A percentile compares a stretch with the other conserved stretches of the same genome.
Conservation (phyloP, 2,329 filamentous ascomycete genomes). For the Trichoderma cornu-damae region DNA sequence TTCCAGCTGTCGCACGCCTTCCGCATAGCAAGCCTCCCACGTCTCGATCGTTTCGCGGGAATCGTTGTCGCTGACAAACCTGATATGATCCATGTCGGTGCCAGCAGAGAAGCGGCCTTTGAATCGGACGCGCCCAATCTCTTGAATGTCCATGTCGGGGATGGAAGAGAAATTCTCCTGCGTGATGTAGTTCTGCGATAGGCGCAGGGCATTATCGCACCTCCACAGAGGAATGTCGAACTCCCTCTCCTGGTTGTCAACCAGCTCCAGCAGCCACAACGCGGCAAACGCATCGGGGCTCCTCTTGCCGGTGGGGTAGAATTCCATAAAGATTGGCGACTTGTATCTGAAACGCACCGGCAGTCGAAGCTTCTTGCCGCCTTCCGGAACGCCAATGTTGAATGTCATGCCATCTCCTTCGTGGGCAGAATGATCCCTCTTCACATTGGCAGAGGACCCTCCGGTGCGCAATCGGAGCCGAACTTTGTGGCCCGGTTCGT, state of each 20-base stretch:
- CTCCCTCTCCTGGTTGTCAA: conserved; percentile 70
- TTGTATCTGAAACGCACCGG: conserved; percentile 89
- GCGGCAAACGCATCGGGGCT: conserved; percentile 69
- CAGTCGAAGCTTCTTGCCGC: conserved; percentile 55
- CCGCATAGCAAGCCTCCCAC: conserved; percentile 86
- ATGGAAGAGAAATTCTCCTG: conserved; percentile 65
- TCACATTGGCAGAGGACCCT: conserved; percentile 69
- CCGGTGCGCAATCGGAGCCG: conserved; percentile 79
- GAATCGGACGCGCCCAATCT: conserved; percentile 79
- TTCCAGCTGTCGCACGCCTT: conserved; percentile 70
- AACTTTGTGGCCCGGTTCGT: conserved; percentile 59
- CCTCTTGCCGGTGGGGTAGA: conserved; percentile 65
- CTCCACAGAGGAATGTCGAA: conserved; percentile 90
- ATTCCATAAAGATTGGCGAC: conserved; percentile 83
- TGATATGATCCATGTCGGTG: conserved; percentile 78
- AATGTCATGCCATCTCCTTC: conserved; percentile 51
- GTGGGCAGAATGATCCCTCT: conserved; percentile 56
- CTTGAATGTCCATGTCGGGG: conserved; percentile 70
- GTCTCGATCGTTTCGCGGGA: conserved; percentile 89
- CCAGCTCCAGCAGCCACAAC: conserved; percentile 79
- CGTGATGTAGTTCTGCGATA: conserved; percentile 91
- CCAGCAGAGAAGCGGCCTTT: conserved; percentile 79
- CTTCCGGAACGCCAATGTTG: conserved; percentile 42
- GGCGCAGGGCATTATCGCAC: conserved; percentile 65
- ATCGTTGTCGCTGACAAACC: conserved; percentile 81